Conservation (phyloP, 495 filamentous ascomycete species). For the Pyrenula aspistea region DNA sequence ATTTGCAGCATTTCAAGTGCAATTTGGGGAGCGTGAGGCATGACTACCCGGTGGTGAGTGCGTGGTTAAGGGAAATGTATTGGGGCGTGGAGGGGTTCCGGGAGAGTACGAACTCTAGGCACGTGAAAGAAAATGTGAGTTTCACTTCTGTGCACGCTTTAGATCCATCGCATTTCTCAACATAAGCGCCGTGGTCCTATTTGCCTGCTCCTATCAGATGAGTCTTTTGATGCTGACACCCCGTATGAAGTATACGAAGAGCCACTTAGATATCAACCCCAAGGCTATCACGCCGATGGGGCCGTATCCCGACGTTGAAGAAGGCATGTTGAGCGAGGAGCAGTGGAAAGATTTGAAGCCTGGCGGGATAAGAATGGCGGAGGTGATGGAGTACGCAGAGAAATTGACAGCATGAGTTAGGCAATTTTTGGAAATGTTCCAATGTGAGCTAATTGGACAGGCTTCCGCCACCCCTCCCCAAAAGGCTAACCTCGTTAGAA, state of each 20-base stretch:
- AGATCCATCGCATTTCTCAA: no score
- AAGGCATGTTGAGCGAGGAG: conserved; percentile 20
- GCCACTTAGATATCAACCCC: conserved; percentile 46
- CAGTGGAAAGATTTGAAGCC: conserved; percentile 22
- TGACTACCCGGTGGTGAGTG: conserved; percentile 36
- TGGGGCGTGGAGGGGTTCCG: conserved; percentile 34
- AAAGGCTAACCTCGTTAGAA: no score
- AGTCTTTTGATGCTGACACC: not conserved
- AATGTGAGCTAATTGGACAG: no score
- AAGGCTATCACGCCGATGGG: conserved; percentile 52
- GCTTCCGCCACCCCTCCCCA: no score
- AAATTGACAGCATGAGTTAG: no score
- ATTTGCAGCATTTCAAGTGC: conserved; percentile 47
- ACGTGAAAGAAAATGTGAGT: conserved; percentile 47
- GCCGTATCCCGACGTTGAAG: conserved; percentile 49
- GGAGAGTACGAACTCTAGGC: conserved; percentile 43
- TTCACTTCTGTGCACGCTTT: not conserved
- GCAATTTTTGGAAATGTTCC: no score
- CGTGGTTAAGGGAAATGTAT: conserved; percentile 40
- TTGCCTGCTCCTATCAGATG: not conserved
- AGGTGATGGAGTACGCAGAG: conserved; percentile 17
- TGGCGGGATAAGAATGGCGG: conserved; percentile 20
- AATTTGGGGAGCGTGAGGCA: conserved; percentile 41
- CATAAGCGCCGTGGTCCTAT: no score
- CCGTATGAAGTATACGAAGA: conserved; percentile 40